These are phyloP conservation scores for Diutina ranongensis DNA, from an alignment of 1,139 yeast genomes.

Conservation along the genomic window DNA sequence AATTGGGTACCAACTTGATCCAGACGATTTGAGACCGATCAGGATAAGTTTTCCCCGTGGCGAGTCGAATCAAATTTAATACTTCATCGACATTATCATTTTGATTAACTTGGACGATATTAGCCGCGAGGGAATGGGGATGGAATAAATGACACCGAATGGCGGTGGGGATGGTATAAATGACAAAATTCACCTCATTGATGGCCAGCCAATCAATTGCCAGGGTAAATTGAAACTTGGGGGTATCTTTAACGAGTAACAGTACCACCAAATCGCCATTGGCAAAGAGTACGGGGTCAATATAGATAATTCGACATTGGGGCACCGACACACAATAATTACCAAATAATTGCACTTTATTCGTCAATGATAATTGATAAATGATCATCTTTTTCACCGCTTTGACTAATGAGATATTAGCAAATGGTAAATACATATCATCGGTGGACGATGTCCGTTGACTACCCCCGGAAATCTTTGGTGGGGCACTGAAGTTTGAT, in stretches of 20 bases:
- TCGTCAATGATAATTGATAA: conserved; percentile 30
- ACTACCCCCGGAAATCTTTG: conserved; percentile 12
- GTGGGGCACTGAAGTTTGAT: conserved; percentile 19
- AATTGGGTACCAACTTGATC: conserved; percentile 58
- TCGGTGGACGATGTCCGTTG: conserved; percentile 8
- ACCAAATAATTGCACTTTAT: conserved; percentile 39
- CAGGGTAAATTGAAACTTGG: background rate
- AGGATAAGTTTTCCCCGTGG: conserved; percentile 38
- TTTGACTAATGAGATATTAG: conserved; percentile 44
- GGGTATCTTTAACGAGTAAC: conserved; percentile 2
- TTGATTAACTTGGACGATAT: conserved; percentile 12
- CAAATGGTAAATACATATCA: conserved; percentile 25
- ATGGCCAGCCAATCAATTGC: background rate
- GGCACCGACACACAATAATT: conserved; percentile 29
- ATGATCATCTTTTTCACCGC: conserved; percentile 48
- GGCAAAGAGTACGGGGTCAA: conserved; percentile 46
- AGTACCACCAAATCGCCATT: conserved; percentile 38
- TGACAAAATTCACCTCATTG: conserved; percentile 21
- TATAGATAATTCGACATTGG: conserved; percentile 22
- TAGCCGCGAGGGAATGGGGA: conserved; percentile 12
- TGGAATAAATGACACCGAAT: conserved; percentile 53
- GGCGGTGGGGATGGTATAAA: conserved; percentile 68
- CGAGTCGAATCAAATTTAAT: conserved; percentile 33
- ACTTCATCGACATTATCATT: conserved; percentile 18
- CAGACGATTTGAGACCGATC: conserved; percentile 25